These are phyloP conservation scores for Prillingera fragicola DNA, from an alignment of 1,284 basidiomycete genomes.

Conservation along the genomic window DNA sequence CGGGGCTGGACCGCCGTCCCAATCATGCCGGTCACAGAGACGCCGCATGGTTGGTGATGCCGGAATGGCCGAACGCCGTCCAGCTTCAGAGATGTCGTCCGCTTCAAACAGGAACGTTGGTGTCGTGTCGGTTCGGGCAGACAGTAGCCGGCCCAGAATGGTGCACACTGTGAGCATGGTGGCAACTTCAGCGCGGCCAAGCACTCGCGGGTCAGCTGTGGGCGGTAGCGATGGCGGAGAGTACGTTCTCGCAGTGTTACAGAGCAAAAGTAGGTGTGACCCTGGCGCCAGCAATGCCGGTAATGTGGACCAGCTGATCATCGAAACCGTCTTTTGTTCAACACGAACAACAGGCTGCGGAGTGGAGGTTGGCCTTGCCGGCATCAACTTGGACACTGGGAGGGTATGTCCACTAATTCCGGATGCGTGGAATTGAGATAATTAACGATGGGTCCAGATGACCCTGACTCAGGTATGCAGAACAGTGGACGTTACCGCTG, in stretches of 20 bases:
- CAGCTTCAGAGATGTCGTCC: too few relatives aligned
- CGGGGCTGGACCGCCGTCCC: too few relatives aligned
- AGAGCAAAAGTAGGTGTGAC: slow-evolving; percentile 17
- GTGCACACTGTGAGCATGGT: too few relatives aligned
- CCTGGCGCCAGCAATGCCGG: not conserved
- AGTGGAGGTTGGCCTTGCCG: slow-evolving; percentile 77
- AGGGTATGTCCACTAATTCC: slow-evolving; percentile 57
- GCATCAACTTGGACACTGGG: slow-evolving; percentile 73
- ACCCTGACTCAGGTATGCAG: slow-evolving; percentile 19
- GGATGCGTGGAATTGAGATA: too few relatives aligned
- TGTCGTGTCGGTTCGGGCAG: too few relatives aligned
- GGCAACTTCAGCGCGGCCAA: not conserved
- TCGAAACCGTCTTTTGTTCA: not conserved
- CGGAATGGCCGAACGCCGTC: too few relatives aligned
- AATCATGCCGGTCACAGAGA: too few relatives aligned
- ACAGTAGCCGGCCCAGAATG: too few relatives aligned
- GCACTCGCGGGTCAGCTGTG: slow-evolving; percentile 1
- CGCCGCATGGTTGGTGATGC: too few relatives aligned
- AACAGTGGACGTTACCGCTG: not conserved
- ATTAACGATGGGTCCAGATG: slow-evolving; percentile 2
- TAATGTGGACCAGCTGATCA: too few relatives aligned
- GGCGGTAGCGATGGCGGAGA: slow-evolving; percentile 12
- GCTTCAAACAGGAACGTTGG: too few relatives aligned
- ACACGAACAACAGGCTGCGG: slow-evolving; percentile 52
- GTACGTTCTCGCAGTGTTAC: slow-evolving; percentile 29